Evolutionary conservation across 768 basidiomycete genomes (phyloP), one percentile per base, ranked within the genome.

Genomic region (Phaeotremella skinneri): DNA sequence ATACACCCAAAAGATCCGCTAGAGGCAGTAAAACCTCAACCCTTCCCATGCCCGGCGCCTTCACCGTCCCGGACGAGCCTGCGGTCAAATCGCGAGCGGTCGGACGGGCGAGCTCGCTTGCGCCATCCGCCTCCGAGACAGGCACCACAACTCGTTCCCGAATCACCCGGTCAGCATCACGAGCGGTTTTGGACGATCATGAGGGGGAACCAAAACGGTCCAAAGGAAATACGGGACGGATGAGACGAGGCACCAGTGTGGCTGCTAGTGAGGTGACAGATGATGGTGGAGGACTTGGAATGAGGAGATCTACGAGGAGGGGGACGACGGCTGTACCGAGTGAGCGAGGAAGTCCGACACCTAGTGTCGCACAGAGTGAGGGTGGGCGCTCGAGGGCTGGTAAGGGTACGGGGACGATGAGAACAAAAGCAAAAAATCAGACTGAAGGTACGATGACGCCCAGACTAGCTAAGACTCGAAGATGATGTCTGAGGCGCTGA

Each of bases 291-390:
- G 31, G 25, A 16, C 17, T 29, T 14, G 17, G 52, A 21, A 48
- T 63, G 2, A 41, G 62, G 29, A 49, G 62, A 47, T 59, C 57
- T 7, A 58, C 62, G 14, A 58, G 56, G 29, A 55, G 53, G 41
- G 39, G 43, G 21, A 64, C 30, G 3, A 50, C 52, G 11, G 56
- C 52, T 23, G 31, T 45, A 14, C 54, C 58, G n/a, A 39, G 49
- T 25, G 61, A 64, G 31, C 43, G 54, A n/a, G 67, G 63, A 3
- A 62, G 61, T 61, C 67, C 67, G 45, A 68, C 67, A 27, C 63
- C 63, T 17, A 64, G 63, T 56, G 45, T 66, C 21, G 43, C 13
- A 23, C 13, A 6, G 6, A 23, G 43, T 45, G 43, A 45, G 43
- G 20, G 43, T 45, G 43, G 43, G 23, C n/a, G n/a, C n/a, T n/a